Evolutionary conservation across 2,329 filamentous ascomycete genomes (phyloP), one percentile per base, ranked within the genome.

Genomic region (Cryphonectria nitschkei): DNA sequence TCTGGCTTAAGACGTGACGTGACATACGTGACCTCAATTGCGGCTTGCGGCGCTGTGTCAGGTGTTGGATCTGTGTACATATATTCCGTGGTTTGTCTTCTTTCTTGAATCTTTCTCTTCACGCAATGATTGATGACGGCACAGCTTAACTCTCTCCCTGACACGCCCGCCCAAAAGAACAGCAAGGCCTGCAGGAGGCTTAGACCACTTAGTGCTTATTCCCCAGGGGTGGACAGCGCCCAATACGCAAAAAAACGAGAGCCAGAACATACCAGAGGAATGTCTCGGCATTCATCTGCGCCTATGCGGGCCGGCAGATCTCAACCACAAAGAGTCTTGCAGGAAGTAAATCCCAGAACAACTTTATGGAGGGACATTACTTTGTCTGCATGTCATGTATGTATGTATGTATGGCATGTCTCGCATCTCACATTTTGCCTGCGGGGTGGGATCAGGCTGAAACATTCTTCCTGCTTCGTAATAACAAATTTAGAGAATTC

Each of bases 201-300:
- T 58, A 58, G 54, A 58, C 26, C 19, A n/a, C 34, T 32, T 58
- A 58, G 54, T 34, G 54, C 54, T 58, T 58, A 58, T 32, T 32
- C 13, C 54, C n/a, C 3, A 43, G 9, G 19, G 46, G 22, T n/a
- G 22, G 22, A 16, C n/a, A 50, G 2, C 8, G 46, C 22, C 11
- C 16, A 50, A n/a, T n/a, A 50, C 46, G 46, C 46, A 50, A 50
- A 50, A 50, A 50, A 50, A 16, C 8, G 46, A 50, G 46, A n/a
- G 22, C 46, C 46, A 50, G 46, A 50, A 7, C 11, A 22, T 9
- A 22, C 7, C 46, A 9, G 22, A 50, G 46, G 46, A 50, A 50
- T n/a, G 46, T n/a, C 46, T 50, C 46, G 46, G 46, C 46, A 50
- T n/a, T 50, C 46, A n/a, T 8, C 22, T 50, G 22, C 46, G 46